Percentiles rank a stretch among this genome's conserved stretches.
Conservation (phyloP, 208 protist genomes). For the Acanthamoeba triangularis region DNA sequence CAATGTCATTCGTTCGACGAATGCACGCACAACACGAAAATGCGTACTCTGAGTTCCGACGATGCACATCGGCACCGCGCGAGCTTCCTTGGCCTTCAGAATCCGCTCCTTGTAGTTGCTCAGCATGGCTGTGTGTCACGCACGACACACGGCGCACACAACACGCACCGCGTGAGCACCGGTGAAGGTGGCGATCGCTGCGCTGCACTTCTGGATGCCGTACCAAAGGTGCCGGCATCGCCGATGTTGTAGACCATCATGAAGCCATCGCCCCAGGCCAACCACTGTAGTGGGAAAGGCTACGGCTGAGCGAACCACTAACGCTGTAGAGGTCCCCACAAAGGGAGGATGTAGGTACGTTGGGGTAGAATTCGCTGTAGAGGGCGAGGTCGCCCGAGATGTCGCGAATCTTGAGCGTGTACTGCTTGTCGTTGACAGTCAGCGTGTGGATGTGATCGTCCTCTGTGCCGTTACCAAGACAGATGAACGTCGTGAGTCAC, state of each 20-base stretch:
- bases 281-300: background rate
- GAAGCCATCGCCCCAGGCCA: conserved; percentile 34
- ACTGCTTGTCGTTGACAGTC: background rate
- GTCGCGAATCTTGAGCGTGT: conserved; percentile 12
- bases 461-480: background rate
- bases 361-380: conserved; percentile 5
- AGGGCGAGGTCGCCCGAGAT: background rate
- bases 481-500: too few species aligned
- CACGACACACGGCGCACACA: background rate
- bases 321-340: background rate
- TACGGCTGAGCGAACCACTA: background rate
- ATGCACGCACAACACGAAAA: background rate
- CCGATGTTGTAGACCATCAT: conserved; percentile 39
- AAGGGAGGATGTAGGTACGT: background rate
- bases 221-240: conserved; percentile 57
- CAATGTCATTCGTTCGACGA: background rate
- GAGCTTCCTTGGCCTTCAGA: conserved; percentile 13
- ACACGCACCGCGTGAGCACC: background rate
- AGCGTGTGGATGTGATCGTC: conserved; percentile 12
- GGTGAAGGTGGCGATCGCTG: background rate
- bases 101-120: background rate
- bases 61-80: conserved; percentile 30
- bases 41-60: conserved; percentile 36
- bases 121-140: background rate
- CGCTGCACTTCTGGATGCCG: too few species aligned